phyloP scores from a whole-genome alignment of 2,329 filamentous ascomycete genomes.

The Pseudocercospora vitis region DNA sequence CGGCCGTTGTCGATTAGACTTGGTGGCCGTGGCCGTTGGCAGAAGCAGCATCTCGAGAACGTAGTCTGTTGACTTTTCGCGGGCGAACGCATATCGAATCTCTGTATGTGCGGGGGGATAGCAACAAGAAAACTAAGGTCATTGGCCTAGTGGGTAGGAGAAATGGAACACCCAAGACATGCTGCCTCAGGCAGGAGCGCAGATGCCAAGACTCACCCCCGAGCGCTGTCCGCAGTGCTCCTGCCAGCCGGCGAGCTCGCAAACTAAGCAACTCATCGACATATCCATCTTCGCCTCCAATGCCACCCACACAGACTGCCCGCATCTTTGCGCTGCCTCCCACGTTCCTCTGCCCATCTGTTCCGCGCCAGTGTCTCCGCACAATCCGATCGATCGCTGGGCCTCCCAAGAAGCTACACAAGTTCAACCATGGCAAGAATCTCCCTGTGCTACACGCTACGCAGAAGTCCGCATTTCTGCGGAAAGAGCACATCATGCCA shows the following conservation, averaged over 20 bases:
- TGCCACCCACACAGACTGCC: conserved; percentile 31
- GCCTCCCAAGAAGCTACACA: conserved; percentile 47
- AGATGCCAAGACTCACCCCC: neutral
- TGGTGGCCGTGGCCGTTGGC: no score
- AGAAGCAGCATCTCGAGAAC: no score
- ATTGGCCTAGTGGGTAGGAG: no score
- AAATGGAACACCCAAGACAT: no score
- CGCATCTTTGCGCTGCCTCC: conserved; percentile 34
- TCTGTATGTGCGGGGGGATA: no score
- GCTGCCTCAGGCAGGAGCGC: neutral
- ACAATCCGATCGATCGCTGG: conserved; percentile 63
- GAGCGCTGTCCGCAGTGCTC: neutral
- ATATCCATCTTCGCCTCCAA: conserved; percentile 6
- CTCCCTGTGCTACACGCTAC: conserved; percentile 57
- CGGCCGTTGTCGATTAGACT: no score
- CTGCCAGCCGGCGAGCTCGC: neutral
- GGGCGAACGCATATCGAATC: no score
- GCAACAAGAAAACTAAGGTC: no score
- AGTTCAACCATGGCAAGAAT: conserved; percentile 54
- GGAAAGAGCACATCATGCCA: conserved; percentile 59
- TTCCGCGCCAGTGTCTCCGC: conserved; percentile 36
- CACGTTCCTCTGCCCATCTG: conserved; percentile 36
- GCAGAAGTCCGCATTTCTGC: conserved; percentile 59
- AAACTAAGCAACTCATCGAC: neutral
- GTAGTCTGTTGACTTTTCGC: no score